A percentile compares a stretch with the other conserved stretches of the same genome.
phyloP scores from a whole-genome alignment of 1,284 basidiomycete species.

The Tilletiaria anomala region DNA sequence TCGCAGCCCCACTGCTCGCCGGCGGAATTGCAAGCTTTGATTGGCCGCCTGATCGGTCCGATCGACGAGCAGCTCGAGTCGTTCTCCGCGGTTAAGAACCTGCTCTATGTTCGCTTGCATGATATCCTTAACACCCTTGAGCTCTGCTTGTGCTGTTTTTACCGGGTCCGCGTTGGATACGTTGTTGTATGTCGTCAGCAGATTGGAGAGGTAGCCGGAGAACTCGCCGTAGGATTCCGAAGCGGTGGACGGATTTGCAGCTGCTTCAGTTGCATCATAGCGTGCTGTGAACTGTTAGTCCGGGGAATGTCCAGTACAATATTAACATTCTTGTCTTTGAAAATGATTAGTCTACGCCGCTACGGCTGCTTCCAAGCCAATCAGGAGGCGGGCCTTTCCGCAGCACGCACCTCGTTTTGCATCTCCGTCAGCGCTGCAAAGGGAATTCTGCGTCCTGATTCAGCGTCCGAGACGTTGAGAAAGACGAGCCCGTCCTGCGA shows the following conservation, averaged over 20 bases:
- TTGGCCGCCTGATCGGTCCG: constrained; percentile 91
- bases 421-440: constrained; percentile 83
- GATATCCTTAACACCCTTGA: constrained; percentile 86
- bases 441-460: constrained; percentile 62
- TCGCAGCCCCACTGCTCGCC: constrained; percentile 70
- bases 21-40: constrained; percentile 86
- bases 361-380: background rate
- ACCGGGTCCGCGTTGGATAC: constrained; percentile 90
- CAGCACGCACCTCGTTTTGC: constrained; percentile 50
- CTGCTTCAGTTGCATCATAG: too few relatives aligned
- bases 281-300: too few relatives aligned
- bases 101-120: constrained; percentile 59
- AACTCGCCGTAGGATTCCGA: constrained; percentile 3
- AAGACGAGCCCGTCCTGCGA: constrained; percentile 50
- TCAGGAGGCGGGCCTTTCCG: too few relatives aligned
- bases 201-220: constrained; percentile 30
- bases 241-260: background rate
- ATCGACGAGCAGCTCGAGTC: constrained; percentile 88
- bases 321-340: too few relatives aligned
- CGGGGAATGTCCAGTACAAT: too few relatives aligned
- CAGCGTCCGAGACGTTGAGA: constrained; percentile 76
- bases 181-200: constrained; percentile 58
- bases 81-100: constrained; percentile 81
- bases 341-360: background rate
- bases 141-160: constrained; percentile 70